Evolutionary conservation across 345 rosid species (phyloP).

Genomic region (Ricinus communis): DNA sequence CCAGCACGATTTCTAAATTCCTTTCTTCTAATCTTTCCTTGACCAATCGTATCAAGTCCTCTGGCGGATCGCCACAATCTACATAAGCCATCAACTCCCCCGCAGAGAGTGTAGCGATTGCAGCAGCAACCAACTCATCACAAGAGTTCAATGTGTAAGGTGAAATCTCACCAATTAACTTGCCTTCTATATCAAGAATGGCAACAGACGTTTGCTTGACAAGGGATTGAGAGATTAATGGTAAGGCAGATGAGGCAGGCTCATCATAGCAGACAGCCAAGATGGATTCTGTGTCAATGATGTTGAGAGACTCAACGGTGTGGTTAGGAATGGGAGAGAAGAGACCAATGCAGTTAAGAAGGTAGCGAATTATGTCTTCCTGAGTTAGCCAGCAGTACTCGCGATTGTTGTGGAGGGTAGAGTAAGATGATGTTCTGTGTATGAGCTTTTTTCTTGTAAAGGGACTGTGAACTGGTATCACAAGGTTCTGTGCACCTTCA

Average conservation of each 20-base stretch:
- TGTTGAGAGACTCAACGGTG: slow-evolving; percentile 47
- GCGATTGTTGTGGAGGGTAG: slow-evolving; percentile 41
- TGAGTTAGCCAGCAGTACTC: slow-evolving; percentile 67
- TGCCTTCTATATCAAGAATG: slow-evolving; percentile 36
- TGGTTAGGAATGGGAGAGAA: slow-evolving; percentile 39
- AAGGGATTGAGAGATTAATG: slow-evolving; percentile 38
- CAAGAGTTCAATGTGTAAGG: slow-evolving; percentile 44
- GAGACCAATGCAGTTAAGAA: slow-evolving; percentile 50
- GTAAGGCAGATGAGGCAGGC: slow-evolving; percentile 41
- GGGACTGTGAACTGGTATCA: slow-evolving; percentile 40
- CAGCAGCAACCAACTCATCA: slow-evolving; percentile 43
- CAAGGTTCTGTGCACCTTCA: slow-evolving; percentile 59
- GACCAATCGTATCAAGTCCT: slow-evolving; percentile 43
- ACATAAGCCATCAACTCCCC: slow-evolving; percentile 62
- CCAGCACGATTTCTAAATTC: slow-evolving; percentile 35
- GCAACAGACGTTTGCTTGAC: slow-evolving; percentile 50
- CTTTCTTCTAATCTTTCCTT: slow-evolving; percentile 47
- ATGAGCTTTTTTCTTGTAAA: slow-evolving; percentile 35
- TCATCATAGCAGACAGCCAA: slow-evolving; percentile 43
- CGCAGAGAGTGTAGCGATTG: slow-evolving; percentile 48
- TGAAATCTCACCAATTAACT: slow-evolving; percentile 53
- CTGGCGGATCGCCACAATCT: slow-evolving; percentile 47
- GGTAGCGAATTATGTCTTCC: slow-evolving; percentile 61
- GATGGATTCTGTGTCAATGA: slow-evolving; percentile 37
- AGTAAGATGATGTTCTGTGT: slow-evolving; percentile 19